A percentile compares a stretch with the other conserved stretches of the same genome.
Evolutionary conservation across 2,329 filamentous ascomycete species (phyloP).

Genomic region (Sporothrix variecibatus): DNA sequence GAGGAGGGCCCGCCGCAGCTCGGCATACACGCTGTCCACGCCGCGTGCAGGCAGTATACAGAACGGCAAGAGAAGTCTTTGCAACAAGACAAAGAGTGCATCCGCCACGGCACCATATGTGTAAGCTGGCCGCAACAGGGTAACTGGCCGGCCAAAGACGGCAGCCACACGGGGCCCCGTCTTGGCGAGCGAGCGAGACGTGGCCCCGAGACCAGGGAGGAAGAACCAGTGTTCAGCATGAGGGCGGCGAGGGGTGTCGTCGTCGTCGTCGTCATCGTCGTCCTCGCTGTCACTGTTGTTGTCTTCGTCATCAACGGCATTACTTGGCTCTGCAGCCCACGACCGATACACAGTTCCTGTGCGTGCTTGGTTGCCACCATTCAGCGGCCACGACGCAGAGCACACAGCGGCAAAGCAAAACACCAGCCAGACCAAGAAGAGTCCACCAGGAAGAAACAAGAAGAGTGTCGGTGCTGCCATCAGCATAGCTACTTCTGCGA

Average conservation of each 20-base stretch:
- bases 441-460: slow-evolving; percentile 37
- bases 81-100: slow-evolving; percentile 43
- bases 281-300: slow-evolving; percentile 36
- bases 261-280: slow-evolving; percentile 32
- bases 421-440: slow-evolving; percentile 37
- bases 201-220: slow-evolving; percentile 40
- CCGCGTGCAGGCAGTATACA: slow-evolving; percentile 33
- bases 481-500: slow-evolving; percentile 36
- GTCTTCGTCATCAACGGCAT: not conserved
- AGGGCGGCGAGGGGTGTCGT: slow-evolving; percentile 25
- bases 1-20: slow-evolving; percentile 42
- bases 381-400: slow-evolving; percentile 37
- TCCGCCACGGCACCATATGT: slow-evolving; percentile 58
- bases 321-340: too few relatives aligned
- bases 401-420: slow-evolving; percentile 33
- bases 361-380: slow-evolving; percentile 27
- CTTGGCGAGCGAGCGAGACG: slow-evolving; percentile 38
- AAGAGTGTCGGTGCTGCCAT: slow-evolving; percentile 35
- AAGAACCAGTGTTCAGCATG: slow-evolving; percentile 42
- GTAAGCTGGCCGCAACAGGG: slow-evolving; percentile 49
- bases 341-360: slow-evolving; percentile 13
- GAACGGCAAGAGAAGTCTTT: slow-evolving; percentile 37
- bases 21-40: slow-evolving; percentile 40
- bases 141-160: slow-evolving; percentile 46
- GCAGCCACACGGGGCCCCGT: slow-evolving; percentile 41